Evolutionary conservation across 305 asterid species (phyloP).

Genomic region (Solanum hybrid): DNA sequence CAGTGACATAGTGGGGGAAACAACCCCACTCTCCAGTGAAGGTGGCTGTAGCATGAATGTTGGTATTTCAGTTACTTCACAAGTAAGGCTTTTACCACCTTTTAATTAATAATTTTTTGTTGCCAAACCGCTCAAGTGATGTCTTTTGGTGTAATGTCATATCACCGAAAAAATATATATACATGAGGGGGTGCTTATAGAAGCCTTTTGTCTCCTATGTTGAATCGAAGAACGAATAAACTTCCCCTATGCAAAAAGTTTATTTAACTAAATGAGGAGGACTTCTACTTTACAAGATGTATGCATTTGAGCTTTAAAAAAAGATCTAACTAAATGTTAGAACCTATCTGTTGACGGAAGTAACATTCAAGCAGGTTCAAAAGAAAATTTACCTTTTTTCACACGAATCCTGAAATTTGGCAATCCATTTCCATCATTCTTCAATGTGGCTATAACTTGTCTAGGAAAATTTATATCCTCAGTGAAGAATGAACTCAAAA

Average conservation of each 20-base stretch:
- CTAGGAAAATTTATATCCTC: background rate
- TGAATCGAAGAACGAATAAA: background rate
- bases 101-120: background rate
- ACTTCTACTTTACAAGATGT: background rate
- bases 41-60: slow-evolving; percentile 66
- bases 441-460: background rate
- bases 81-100: background rate
- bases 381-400: background rate
- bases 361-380: background rate
- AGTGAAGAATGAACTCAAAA: background rate
- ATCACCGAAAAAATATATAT: background rate
- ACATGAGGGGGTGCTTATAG: background rate
- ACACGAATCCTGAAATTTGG: background rate
- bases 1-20: slow-evolving; percentile 43
- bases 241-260: background rate
- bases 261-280: background rate
- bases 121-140: background rate
- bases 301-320: background rate
- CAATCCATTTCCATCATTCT: background rate
- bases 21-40: slow-evolving; percentile 55
- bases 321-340: background rate
- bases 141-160: background rate
- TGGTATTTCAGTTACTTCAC: slow-evolving; percentile 17
- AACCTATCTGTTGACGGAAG: background rate
- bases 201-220: background rate